These are phyloP conservation scores for Hibiscus trionum DNA, from an alignment of 345 rosid genomes.

Conservation along the genomic window DNA sequence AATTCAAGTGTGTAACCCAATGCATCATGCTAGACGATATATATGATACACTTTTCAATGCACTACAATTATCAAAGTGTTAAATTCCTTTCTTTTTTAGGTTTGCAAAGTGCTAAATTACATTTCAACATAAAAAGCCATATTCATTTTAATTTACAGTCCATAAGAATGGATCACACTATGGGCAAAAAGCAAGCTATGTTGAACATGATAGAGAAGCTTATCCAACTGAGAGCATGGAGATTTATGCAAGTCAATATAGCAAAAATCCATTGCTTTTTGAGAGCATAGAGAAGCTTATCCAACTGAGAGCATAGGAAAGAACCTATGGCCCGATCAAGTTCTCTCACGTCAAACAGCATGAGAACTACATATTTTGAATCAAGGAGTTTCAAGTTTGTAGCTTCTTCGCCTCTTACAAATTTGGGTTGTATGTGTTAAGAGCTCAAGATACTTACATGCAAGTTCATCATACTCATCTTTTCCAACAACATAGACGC, in stretches of 20 bases:
- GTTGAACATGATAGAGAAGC: background rate
- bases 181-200: background rate
- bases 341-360: background rate
- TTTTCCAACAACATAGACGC: constrained; percentile 85
- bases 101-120: background rate
- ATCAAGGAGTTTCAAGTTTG: background rate
- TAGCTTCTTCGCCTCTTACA: background rate
- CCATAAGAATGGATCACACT: background rate
- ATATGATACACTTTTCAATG: background rate
- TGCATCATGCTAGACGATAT: background rate
- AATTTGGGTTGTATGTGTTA: constrained; percentile 1
- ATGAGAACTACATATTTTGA: background rate
- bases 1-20: background rate
- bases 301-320: background rate
- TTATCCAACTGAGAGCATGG: background rate
- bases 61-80: background rate
- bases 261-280: no score
- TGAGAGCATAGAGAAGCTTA: no score
- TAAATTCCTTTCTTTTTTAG: background rate
- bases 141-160: background rate
- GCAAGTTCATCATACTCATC: constrained; percentile 99
- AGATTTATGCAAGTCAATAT: background rate
- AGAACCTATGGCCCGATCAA: background rate
- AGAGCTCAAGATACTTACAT: constrained; percentile 41
- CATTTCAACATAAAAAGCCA: background rate